These are phyloP conservation scores for Rhodotorula sp. DNA, from an alignment of 1,284 basidiomycete genomes.

Conservation along the genomic window DNA sequence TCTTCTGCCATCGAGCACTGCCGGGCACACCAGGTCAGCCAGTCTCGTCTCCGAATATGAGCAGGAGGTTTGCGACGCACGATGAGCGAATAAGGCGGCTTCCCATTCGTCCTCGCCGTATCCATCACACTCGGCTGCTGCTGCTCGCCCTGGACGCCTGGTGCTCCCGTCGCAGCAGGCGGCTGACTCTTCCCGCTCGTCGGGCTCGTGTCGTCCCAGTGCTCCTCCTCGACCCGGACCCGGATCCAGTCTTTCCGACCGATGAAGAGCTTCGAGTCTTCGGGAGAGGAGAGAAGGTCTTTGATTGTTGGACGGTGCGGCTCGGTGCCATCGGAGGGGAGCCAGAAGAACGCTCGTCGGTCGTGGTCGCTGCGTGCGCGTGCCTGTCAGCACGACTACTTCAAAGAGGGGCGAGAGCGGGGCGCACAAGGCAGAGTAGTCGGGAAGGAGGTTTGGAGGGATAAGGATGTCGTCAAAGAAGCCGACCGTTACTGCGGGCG, in stretches of 20 bases:
- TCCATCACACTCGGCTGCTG: constrained; percentile 1
- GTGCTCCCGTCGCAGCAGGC: constrained; percentile 3
- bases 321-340: constrained; percentile 46
- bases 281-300: constrained; percentile 29
- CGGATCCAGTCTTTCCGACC: constrained; percentile 80
- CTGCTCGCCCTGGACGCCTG: not conserved
- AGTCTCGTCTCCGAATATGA: not conserved
- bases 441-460: constrained; percentile 62
- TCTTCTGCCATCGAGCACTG: constrained; percentile 87
- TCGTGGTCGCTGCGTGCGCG: constrained; percentile 47
- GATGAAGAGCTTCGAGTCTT: constrained; percentile 76
- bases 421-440: constrained; percentile 72
- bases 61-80: constrained; percentile 54
- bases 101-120: constrained; percentile 55
- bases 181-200: constrained; percentile 59
- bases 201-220: constrained; percentile 76
- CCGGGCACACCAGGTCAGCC: not conserved
- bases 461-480: constrained; percentile 96
- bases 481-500: constrained; percentile 70
- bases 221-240: constrained; percentile 79
- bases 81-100: constrained; percentile 70
- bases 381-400: not conserved
- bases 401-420: not conserved
- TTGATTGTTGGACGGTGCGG: constrained; percentile 25
- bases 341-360: constrained; percentile 51